Conservation (phyloP, 192 early-diverging fungal species). For the Coemansia sp. region DNA sequence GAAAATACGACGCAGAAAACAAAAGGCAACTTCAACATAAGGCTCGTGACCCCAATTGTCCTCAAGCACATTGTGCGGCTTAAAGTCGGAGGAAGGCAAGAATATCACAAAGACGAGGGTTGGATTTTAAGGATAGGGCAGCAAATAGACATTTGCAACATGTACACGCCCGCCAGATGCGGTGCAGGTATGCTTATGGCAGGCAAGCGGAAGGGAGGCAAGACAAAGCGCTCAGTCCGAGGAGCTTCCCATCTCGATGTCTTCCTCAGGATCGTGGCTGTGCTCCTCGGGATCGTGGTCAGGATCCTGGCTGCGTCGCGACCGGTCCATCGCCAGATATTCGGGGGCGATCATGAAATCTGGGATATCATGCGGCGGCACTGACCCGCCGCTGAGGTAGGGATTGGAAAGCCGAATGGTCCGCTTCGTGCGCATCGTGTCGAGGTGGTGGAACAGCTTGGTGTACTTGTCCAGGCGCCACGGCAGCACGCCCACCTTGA, state of each 20-base stretch:
- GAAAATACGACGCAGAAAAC: background rate
- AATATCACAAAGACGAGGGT: background rate
- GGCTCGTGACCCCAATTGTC: background rate
- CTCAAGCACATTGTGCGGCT: background rate
- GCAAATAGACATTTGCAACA: background rate
- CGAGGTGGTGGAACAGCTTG: slow-evolving; percentile 38
- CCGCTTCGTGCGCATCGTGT: slow-evolving; percentile 49
- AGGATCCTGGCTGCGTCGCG: slow-evolving; percentile 6
- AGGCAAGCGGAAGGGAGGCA: background rate
- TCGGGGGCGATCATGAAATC: slow-evolving; percentile 34
- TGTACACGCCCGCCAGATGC: background rate
- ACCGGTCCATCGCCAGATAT: slow-evolving; percentile 24
- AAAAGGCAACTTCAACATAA: background rate
- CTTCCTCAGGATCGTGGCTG: slow-evolving; percentile 12
- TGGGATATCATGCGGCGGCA: slow-evolving; percentile 37
- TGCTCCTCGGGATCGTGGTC: slow-evolving; percentile 9
- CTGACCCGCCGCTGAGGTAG: slow-evolving; percentile 12
- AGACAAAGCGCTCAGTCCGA: slow-evolving; percentile 31
- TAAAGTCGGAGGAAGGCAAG: background rate
- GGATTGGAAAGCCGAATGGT: slow-evolving; percentile 39
- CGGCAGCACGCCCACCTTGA: slow-evolving; percentile 42
- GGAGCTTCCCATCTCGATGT: slow-evolving; percentile 47
- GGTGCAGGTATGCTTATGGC: background rate
- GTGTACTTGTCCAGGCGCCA: slow-evolving; percentile 39
- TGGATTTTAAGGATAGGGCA: no score